These are phyloP conservation scores for Aspergillus ochraceoroseus DNA, from an alignment of 2,329 filamentous ascomycete genomes.

Conservation along the genomic window DNA sequence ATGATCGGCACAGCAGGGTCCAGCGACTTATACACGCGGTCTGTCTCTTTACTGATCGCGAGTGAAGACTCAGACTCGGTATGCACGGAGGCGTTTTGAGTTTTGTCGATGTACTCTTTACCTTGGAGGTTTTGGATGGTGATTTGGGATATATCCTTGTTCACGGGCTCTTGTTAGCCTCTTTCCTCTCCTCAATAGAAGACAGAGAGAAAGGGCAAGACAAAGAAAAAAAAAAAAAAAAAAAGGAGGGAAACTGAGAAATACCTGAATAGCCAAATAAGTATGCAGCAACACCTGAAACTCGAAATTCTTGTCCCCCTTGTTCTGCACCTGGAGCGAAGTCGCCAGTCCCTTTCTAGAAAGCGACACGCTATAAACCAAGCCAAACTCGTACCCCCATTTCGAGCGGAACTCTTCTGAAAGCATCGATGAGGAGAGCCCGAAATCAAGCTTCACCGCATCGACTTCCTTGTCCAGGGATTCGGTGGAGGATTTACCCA, in stretches of 20 bases:
- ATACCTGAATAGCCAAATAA: constrained; percentile 75
- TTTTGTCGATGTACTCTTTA: constrained; percentile 78
- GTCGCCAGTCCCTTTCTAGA: constrained; percentile 70
- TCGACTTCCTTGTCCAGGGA: constrained; percentile 46
- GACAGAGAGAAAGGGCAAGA: neutral
- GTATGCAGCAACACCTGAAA: constrained; percentile 90
- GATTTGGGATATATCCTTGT: constrained; percentile 71
- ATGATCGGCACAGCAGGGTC: constrained; percentile 47
- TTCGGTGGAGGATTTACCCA: constrained; percentile 72
- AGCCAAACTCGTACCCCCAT: constrained; percentile 82
- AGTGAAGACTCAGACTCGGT: constrained; percentile 63
- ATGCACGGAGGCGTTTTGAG: constrained; percentile 58
- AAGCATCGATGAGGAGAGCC: constrained; percentile 69
- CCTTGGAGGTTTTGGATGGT: constrained; percentile 70
- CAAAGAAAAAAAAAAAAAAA: neutral
- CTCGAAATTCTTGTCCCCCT: constrained; percentile 75
- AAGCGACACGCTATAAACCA: constrained; percentile 90
- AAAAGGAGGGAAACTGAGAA: constrained; percentile 26
- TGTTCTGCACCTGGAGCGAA: constrained; percentile 80
- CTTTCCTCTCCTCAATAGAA: too few relatives aligned
- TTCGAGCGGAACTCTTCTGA: constrained; percentile 61
- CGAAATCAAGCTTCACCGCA: constrained; percentile 92
- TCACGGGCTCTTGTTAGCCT: neutral
- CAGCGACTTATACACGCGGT: constrained; percentile 74
- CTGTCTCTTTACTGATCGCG: constrained; percentile 70